Evolutionary conservation across 148 eudicot genomes (phyloP), one percentile per base, ranked within the genome.

Genomic region (Persicaria maculosa): DNA sequence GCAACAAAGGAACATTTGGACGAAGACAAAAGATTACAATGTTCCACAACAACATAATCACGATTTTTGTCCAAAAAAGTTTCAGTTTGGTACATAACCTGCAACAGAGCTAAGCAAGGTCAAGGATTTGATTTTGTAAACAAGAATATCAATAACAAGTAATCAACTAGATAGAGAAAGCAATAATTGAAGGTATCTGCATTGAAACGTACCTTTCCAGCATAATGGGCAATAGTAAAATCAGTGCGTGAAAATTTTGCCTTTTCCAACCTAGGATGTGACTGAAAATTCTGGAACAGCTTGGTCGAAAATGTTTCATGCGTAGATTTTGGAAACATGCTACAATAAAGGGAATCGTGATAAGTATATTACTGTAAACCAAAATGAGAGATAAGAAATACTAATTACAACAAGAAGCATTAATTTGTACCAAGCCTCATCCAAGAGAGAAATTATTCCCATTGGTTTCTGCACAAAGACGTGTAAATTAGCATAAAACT

Each of bases 301-400:
- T 95, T 95, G 80, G 87, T 92, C 43, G 99, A 80, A 83, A 95
- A 95, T 67, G 97, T 86, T 79, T 81, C 91, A 87, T 92, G 92
- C 44, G 99, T 95, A 78, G 99, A 95, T 76, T 85, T 92, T 17
- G 99, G 99, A 79, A 95, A 95, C 99, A 95, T 90, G 88, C 99
- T 95, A 84, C 86, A 83, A n/a, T 47, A 53, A 74, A 31, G 5
- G 58, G 71, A 62, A 44, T 59, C 78, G 50, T 12, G 59, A 76
- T 62, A 74, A 77, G 73, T 19, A 80, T 9, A 53, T 50, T 9
- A 44, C 47, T 74, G 64, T 12, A 46, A 68, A 12, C 31, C 31
- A 71, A 17, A 52, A 9, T 9, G 43, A 10, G 16, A 17, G 50
- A 71, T 48, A 7, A 19, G 43, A 71, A 19, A 46, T 14, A 69